Base-by-base conservation (phyloP, 805 yeast genomes). In the Ogataea trehalophila region DNA sequence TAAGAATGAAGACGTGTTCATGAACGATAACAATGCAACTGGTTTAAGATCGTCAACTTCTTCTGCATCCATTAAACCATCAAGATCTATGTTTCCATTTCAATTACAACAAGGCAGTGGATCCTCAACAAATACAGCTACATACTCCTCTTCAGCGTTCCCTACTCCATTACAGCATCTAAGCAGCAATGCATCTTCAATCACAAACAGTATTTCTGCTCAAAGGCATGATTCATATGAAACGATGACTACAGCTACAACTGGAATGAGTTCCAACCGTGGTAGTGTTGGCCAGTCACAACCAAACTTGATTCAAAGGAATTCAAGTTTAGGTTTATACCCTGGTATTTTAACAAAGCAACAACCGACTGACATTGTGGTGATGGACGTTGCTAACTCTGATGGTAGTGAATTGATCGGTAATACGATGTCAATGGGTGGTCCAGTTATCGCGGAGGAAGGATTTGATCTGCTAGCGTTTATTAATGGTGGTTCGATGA, bases 401-500 rank as follows among this genome's bases (percentile, higher is more conserved):
- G 16, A 14, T 14, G 16, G n/a, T 7, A 15, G 8, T 39, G 41
- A 39, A 15, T 1, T 16, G 6, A 13, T 33, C 22, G 18, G 23
- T 16, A 23, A 39, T 11, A 39, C 17, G 13, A 33, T 39, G 9
- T 3, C 9, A 26, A 26, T 13, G 14, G 47, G 42, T 16, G 54
- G 52, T 33, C n/a, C 23, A 15, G 20, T 23, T 23, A 20, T 16
- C 4, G 16, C 31, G 18, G 26, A 23, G 33, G 53, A 52, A 33
- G 37, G 39, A 18, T 52, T 56, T 44, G 60, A 56, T 35, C 45
- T 56, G 8, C 47, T 44, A 33, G 55, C 60, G 13, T 54, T 54
- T 37, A 46, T 52, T 17, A 51, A 50, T 37, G 57, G 58, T 15
- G 46, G 37, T 6, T 41, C 31, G 13, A 11, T 26, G 31, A 4